Conservation (phyloP, 305 asterid genomes). For the Nicotiana rustica region DNA sequence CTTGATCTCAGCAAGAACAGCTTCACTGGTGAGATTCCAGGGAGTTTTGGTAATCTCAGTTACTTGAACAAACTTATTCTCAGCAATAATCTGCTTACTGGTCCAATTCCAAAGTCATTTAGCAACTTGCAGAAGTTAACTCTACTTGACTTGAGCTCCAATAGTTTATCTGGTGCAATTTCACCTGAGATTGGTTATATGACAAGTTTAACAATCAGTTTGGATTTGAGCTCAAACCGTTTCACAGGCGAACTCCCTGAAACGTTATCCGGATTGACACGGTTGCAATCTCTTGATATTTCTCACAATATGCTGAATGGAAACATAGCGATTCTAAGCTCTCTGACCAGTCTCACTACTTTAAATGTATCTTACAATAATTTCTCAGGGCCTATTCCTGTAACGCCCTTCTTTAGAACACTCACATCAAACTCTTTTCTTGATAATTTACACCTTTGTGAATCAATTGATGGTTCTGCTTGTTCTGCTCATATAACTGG, state of each 20-base stretch:
- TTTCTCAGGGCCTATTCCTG: slow-evolving; percentile 88
- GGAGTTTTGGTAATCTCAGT: slow-evolving; percentile 83
- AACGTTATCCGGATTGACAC: slow-evolving; percentile 69
- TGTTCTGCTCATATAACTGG: slow-evolving; percentile 58
- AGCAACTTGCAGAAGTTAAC: slow-evolving; percentile 75
- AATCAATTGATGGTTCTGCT: slow-evolving; percentile 70
- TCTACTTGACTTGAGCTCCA: slow-evolving; percentile 84
- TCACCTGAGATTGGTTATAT: slow-evolving; percentile 73
- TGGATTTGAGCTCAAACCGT: slow-evolving; percentile 75
- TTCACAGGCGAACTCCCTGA: slow-evolving; percentile 80
- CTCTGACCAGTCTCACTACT: slow-evolving; percentile 76
- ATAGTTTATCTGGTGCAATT: slow-evolving; percentile 71
- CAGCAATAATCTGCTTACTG: slow-evolving; percentile 70
- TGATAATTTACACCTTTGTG: slow-evolving; percentile 71
- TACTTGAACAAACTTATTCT: slow-evolving; percentile 81
- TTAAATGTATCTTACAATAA: slow-evolving; percentile 77
- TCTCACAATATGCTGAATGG: slow-evolving; percentile 68
- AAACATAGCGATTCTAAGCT: slow-evolving; percentile 60
- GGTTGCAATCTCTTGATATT: slow-evolving; percentile 85
- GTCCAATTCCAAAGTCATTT: slow-evolving; percentile 69
- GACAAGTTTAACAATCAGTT: slow-evolving; percentile 76
- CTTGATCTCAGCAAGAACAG: slow-evolving; percentile 91
- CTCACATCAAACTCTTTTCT: slow-evolving; percentile 65
- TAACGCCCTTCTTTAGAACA: slow-evolving; percentile 76
- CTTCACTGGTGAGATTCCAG: slow-evolving; percentile 72